Evolutionary conservation across 306 rosid genomes (phyloP), one percentile per base, ranked within the genome.

Genomic region (Myrica gale): DNA sequence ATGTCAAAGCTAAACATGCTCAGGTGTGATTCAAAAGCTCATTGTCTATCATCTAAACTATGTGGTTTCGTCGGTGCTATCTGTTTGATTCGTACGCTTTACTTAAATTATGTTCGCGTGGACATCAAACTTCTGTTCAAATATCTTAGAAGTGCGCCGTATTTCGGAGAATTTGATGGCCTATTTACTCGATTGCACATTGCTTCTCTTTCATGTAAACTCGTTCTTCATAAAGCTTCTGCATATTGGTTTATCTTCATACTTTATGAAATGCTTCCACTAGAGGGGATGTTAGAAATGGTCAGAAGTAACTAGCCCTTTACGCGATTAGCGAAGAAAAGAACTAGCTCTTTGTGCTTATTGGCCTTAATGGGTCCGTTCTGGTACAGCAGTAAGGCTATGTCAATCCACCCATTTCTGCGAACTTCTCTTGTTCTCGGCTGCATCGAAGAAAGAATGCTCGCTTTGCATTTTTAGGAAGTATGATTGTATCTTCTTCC

Each of bases 1-100:
- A 94, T 92, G 97, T 90, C 37, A 85, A 87, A 84, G 97, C 97
- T 70, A 94, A 92, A 60, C 94, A 94, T 83, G 98, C 98, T 47
- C 98, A 94, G 96, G 97, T 93, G 16, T 42, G 0, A 17, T 78
- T 20, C 42, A 39, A 8, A 80, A 61, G 2, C 71, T 79, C 76
- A 53, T 76, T 58, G 66, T 66, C 21, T 77, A 42, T 11, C 1
- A 7, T n/a, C 12, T 1, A 16, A 17, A 52, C 16, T 43, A 44
- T 45, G 17, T 21, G 0, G 7, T 7, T n/a, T 7, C 9, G 19
- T 37, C 42, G 6, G 3, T 0, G 51, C 11, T 20, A 0, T 65
- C 32, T 52, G 1, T 43, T 1, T 32, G 51, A 21, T 55, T 58
- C 12, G 2, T 55, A 46, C 12, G 2, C 15, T 70, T 9, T 6